Percentiles rank a stretch among this genome's conserved stretches.
These are phyloP conservation scores for Mycena vitilis DNA, from an alignment of 768 basidiomycete genomes.

Conservation along the genomic window DNA sequence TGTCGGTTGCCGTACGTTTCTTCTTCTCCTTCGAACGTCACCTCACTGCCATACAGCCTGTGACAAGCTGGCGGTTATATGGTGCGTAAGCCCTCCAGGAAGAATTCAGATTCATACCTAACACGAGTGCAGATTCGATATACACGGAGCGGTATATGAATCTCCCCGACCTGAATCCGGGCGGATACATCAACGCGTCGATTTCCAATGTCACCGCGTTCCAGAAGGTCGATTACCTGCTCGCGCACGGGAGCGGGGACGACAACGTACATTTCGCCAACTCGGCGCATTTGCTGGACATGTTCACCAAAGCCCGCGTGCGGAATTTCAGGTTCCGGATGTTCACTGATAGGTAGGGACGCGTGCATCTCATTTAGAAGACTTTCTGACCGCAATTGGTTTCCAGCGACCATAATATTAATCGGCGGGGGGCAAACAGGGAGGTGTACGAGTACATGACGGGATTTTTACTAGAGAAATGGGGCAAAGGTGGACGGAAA, in stretches of 20 bases:
- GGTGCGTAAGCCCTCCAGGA: slow-evolving; percentile 55
- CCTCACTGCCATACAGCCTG: slow-evolving; percentile 64
- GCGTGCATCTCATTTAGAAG: slow-evolving; percentile 29
- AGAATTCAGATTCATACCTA: slow-evolving; percentile 8
- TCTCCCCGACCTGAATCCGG: slow-evolving; percentile 79
- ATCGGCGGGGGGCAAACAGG: slow-evolving; percentile 77
- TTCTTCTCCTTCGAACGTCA: slow-evolving; percentile 11
- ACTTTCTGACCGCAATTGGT: slow-evolving; percentile 24
- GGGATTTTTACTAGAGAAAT: slow-evolving; percentile 88
- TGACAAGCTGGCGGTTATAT: slow-evolving; percentile 88
- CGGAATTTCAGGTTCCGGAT: slow-evolving; percentile 88
- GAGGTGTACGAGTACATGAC: slow-evolving; percentile 92
- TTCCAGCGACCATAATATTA: slow-evolving; percentile 85
- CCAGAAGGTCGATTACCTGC: slow-evolving; percentile 79
- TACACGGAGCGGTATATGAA: slow-evolving; percentile 99
- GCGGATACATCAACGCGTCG: slow-evolving; percentile 91
- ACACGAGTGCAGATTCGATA: slow-evolving; percentile 75
- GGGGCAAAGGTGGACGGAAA: slow-evolving; percentile 84
- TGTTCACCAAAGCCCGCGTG: slow-evolving; percentile 84
- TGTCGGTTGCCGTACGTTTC: slow-evolving; percentile 84
- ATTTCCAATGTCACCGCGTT: slow-evolving; percentile 92
- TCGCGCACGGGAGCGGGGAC: slow-evolving; percentile 95
- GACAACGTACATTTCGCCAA: slow-evolving; percentile 98
- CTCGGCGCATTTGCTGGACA: slow-evolving; percentile 90
- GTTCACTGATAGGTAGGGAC: slow-evolving; percentile 92